Evolutionary conservation across 2,329 filamentous ascomycete genomes (phyloP).

Genomic region (Ceratocystis huliohia): DNA sequence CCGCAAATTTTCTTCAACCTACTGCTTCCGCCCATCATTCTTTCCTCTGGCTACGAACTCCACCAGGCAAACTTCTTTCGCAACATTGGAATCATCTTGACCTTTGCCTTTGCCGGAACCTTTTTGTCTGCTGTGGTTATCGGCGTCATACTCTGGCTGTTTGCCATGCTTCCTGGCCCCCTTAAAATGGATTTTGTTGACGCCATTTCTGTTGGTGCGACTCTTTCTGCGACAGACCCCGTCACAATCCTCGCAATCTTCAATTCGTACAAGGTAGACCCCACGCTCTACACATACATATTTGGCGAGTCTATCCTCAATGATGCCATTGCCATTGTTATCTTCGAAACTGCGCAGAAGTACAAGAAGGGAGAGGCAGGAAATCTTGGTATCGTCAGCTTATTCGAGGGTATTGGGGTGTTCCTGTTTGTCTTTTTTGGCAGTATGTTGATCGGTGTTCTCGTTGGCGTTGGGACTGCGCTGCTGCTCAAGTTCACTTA

Average conservation of each 20-base stretch:
- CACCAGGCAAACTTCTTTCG: conserved; percentile 99
- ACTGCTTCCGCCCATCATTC: conserved; percentile 92
- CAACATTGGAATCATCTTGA: conserved; percentile 92
- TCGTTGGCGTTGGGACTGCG: conserved; percentile 77
- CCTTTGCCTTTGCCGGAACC: conserved; percentile 92
- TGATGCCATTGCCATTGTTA: conserved; percentile 94
- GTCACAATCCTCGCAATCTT: conserved; percentile 98
- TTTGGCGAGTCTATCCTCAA: conserved; percentile 98
- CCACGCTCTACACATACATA: conserved; percentile 95
- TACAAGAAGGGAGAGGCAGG: conserved; percentile 66
- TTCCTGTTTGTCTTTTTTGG: conserved; percentile 96
- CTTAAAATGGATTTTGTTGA: conserved; percentile 84
- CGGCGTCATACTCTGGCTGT: conserved; percentile 75
- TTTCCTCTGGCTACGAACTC: conserved; percentile 91
- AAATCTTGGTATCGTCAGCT: conserved; percentile 62
- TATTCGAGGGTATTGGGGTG: conserved; percentile 84
- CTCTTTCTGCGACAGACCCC: conserved; percentile 89
- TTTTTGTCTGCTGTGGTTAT: conserved; percentile 96
- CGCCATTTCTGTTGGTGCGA: conserved; percentile 91
- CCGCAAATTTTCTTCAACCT: conserved; percentile 99
- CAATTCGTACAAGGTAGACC: conserved; percentile 98
- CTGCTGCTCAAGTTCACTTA: conserved; percentile 89
- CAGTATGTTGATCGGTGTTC: conserved; percentile 75
- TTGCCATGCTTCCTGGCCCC: conserved; percentile 73
- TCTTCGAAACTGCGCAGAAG: conserved; percentile 94